A percentile compares a stretch with the other conserved stretches of the same genome.
phyloP scores from a whole-genome alignment of 2,329 filamentous ascomycete species.

The Didymella glomerata region DNA sequence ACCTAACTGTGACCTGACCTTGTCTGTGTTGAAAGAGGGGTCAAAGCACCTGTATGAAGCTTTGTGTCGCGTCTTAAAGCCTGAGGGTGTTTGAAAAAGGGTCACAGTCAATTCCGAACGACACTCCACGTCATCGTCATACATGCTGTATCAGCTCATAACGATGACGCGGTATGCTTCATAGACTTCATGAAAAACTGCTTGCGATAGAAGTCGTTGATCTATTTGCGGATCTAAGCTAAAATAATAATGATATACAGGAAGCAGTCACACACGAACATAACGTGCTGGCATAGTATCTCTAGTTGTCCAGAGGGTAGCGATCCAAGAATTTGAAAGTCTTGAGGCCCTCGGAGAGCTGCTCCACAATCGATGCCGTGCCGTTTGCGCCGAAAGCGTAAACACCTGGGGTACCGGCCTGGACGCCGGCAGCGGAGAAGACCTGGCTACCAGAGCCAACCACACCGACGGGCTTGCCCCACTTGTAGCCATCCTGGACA shows the following conservation, averaged over 20 bases:
- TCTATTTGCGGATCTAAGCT: not conserved
- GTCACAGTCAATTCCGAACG: not conserved
- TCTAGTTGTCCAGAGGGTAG: constrained; percentile 64
- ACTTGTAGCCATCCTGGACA: constrained; percentile 68
- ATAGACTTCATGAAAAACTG: not conserved
- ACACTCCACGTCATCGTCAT: not conserved
- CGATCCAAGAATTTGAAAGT: constrained; percentile 72
- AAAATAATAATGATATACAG: constrained; percentile 4
- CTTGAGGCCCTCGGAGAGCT: constrained; percentile 62
- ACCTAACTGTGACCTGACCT: not conserved
- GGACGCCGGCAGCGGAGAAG: constrained; percentile 58
- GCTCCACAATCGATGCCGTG: constrained; percentile 28
- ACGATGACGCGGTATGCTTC: not conserved
- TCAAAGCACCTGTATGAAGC: not conserved
- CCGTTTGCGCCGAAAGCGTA: constrained; percentile 30
- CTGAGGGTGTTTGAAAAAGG: not conserved
- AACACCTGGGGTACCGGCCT: constrained; percentile 51
- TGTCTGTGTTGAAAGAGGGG: not conserved
- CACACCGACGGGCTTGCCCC: constrained; percentile 74
- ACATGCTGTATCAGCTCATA: not conserved
- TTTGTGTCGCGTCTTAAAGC: not conserved
- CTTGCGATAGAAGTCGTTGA: not conserved
- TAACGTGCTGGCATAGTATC: not conserved
- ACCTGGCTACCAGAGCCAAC: constrained; percentile 59
- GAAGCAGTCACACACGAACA: not conserved